Evolutionary conservation across 192 early-diverging fungal genomes (phyloP), one percentile per base, ranked within the genome.

Genomic region (Obelidium mucronatum): DNA sequence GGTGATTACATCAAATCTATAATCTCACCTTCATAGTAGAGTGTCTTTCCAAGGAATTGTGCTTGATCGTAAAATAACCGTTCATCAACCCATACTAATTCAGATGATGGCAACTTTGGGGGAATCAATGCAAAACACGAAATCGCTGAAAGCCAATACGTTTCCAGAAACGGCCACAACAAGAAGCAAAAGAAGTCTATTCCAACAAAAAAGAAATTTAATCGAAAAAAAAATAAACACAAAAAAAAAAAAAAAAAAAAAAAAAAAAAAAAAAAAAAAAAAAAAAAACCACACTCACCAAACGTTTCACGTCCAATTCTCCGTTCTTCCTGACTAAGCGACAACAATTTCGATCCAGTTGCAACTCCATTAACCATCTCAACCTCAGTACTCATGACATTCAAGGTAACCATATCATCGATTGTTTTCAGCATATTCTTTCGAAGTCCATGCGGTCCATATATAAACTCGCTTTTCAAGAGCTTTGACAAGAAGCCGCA

Each of bases 141-240:
- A 39, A 91, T 81, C 26, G 89, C 87, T 24, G 92, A 89, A 11
- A 95, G 79, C 94, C 94, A 95, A 76, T 95, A 95, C 54, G 92
- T 92, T 74, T 95, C 94, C 40, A 95, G 80, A 73, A 93, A 95
- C n/a, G 93, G 93, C 94, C 94, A 95, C 54, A 94, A 80, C 58
- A 95, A 77, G 78, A 94, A 95, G 68, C 93, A 92, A 60, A 89
- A 90, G 75, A 94, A 93, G 76, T 94, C 92, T 92, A 77, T 2
- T 13, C 59, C 44, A 24, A 6, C 22, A 24, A 58, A 62, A 52
- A 28, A 28, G 6, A 30, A 51, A n/a, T n/a, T n/a, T n/a, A n/a
- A n/a, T n/a, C n/a, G n/a, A n/a, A n/a, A n/a, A n/a, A n/a, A n/a
- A n/a, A n/a, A n/a, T n/a, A n/a, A n/a, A n/a, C n/a, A n/a, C n/a